These are phyloP conservation scores for Neophaeococcomyces aloes DNA, from an alignment of 2,329 filamentous ascomycete genomes.

Conservation along the genomic window DNA sequence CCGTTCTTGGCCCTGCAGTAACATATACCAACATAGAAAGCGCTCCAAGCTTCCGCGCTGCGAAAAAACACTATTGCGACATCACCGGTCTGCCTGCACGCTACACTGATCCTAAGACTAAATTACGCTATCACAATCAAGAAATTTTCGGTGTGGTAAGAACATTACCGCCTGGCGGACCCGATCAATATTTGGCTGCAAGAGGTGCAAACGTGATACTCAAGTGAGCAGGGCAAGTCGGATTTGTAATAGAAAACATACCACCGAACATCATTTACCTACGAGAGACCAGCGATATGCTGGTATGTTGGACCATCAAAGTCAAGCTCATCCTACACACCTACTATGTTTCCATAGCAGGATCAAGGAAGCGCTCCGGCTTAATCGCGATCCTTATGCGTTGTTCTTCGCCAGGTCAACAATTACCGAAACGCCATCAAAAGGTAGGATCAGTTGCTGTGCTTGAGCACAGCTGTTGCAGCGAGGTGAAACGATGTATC, in stretches of 20 bases:
- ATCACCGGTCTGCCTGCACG: conserved; percentile 84
- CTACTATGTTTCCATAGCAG: conserved; percentile 63
- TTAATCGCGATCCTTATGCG: conserved; percentile 74
- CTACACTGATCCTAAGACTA: conserved; percentile 90
- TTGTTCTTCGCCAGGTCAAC: conserved; percentile 70
- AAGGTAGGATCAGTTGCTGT: conserved; percentile 48
- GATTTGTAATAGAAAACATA: background rate
- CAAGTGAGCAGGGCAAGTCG: conserved; percentile 49
- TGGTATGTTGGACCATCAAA: conserved; percentile 73
- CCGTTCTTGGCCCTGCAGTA: conserved; percentile 54
- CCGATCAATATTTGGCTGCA: conserved; percentile 80
- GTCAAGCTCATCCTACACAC: conserved; percentile 93
- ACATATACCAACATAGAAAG: conserved; percentile 97
- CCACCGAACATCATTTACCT: background rate
- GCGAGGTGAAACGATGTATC: background rate
- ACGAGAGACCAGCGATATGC: background rate
- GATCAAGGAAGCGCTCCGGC: conserved; percentile 92
- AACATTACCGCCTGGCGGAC: conserved; percentile 65
- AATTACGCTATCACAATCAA: conserved; percentile 81
- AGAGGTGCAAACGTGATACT: conserved; percentile 86
- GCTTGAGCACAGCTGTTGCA: conserved; percentile 45
- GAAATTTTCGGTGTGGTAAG: conserved; percentile 83
- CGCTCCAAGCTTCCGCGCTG: conserved; percentile 71
- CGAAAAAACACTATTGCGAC: conserved; percentile 86
- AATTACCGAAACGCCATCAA: conserved; percentile 71